These are phyloP conservation scores for Suillus variegatus DNA, from an alignment of 768 basidiomycete species.

Conservation along the genomic window DNA sequence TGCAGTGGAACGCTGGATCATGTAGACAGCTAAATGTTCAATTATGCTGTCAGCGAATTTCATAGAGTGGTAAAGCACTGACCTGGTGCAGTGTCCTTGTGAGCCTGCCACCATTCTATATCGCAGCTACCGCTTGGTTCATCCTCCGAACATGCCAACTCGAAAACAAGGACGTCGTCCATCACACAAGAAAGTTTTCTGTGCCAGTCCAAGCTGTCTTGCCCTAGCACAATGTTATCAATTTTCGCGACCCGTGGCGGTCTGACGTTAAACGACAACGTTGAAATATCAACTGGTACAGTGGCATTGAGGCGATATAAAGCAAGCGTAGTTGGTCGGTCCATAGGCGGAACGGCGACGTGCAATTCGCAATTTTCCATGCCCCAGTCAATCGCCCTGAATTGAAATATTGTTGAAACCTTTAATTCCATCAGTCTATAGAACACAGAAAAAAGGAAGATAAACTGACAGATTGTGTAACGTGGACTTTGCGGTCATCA, in stretches of 20 bases:
- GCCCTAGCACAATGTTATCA: not conserved
- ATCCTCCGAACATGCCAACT: not conserved
- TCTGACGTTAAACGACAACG: not conserved
- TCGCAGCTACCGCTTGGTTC: not conserved
- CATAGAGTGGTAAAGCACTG: not conserved
- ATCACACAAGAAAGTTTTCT: constrained; percentile 1
- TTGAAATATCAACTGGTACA: constrained; percentile 1
- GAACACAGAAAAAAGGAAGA: not conserved
- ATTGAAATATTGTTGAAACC: constrained; percentile 1
- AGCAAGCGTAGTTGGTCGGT: not conserved
- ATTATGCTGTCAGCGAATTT: not conserved
- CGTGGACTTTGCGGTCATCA: not conserved
- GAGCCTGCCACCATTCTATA: not conserved
- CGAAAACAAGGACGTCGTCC: constrained; percentile 3
- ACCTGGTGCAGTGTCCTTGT: not conserved
- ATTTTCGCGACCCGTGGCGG: not conserved
- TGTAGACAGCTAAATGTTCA: not conserved
- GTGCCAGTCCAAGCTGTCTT: not conserved
- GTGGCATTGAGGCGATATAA: not conserved
- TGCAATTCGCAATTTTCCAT: not conserved
- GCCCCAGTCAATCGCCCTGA: constrained; percentile 2
- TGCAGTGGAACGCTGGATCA: not conserved
- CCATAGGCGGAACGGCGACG: not conserved
- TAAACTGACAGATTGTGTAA: not conserved
- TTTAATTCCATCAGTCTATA: not conserved